Conservation (phyloP, 2,329 filamentous ascomycete species). For the Hymenoscyphus repandus region DNA sequence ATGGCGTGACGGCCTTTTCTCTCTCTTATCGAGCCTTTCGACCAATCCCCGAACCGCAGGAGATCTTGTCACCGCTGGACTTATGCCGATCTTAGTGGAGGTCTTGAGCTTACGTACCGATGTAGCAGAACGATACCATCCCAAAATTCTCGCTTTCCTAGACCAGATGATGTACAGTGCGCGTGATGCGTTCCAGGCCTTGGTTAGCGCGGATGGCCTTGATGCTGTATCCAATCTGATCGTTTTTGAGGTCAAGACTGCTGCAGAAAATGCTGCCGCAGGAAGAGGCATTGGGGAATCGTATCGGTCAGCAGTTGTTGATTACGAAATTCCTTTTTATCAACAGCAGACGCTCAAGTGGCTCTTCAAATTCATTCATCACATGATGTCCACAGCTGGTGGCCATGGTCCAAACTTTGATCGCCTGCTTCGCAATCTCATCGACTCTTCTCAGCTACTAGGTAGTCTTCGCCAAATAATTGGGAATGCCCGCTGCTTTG, state of each 20-base stretch:
- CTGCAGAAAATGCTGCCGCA: constrained; percentile 59
- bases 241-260: constrained; percentile 68
- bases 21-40: constrained; percentile 77
- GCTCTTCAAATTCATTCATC: constrained; percentile 92
- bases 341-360: constrained; percentile 91
- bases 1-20: constrained; percentile 87
- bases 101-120: constrained; percentile 77
- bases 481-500: constrained; percentile 72
- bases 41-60: constrained; percentile 69
- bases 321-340: constrained; percentile 90
- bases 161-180: constrained; percentile 84
- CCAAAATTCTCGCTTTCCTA: constrained; percentile 79
- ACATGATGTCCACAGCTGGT: constrained; percentile 79
- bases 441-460: constrained; percentile 84
- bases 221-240: constrained; percentile 88
- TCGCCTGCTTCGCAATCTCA: constrained; percentile 82
- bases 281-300: constrained; percentile 67
- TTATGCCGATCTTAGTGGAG: constrained; percentile 87
- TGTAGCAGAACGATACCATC: constrained; percentile 77
- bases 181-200: constrained; percentile 74
- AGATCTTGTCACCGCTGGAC: constrained; percentile 80
- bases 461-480: constrained; percentile 76
- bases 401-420: constrained; percentile 75
- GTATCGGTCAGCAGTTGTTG: constrained; percentile 75
- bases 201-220: constrained; percentile 78